Conservation (phyloP, 768 basidiomycete genomes). For the Trametes gibbosa region DNA sequence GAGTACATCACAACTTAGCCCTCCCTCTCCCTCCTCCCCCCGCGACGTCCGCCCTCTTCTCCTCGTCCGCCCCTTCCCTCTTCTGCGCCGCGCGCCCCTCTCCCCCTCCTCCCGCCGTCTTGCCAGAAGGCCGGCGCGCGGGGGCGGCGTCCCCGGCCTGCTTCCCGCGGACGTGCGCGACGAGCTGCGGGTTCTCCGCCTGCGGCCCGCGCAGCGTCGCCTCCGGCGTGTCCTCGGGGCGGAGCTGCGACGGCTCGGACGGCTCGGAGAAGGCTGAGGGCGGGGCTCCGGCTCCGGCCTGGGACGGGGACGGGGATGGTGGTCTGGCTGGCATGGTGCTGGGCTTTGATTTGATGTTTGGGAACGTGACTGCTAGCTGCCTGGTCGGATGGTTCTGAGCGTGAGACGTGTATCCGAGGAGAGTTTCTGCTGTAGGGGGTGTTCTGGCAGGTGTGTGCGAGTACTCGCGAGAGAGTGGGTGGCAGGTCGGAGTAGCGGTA, state of each 20-base stretch:
- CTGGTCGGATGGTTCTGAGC: too few relatives aligned
- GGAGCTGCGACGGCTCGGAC: slow-evolving; percentile 28
- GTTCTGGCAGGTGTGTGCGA: too few relatives aligned
- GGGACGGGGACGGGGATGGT: too few relatives aligned
- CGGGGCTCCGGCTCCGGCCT: slow-evolving; percentile 19
- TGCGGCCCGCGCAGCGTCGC: slow-evolving; percentile 26
- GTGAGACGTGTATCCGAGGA: too few relatives aligned
- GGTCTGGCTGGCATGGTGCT: too few relatives aligned
- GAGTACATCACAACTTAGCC: slow-evolving; percentile 3
- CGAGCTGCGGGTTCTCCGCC: slow-evolving; percentile 34
- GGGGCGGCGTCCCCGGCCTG: slow-evolving; percentile 11
- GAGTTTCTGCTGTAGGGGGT: too few relatives aligned
- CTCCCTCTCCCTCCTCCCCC: slow-evolving; percentile 5
- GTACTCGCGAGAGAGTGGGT: too few relatives aligned
- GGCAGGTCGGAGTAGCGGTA: too few relatives aligned
- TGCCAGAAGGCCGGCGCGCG: too few relatives aligned
- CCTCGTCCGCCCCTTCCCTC: slow-evolving; percentile 7
- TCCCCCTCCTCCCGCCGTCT: neutral
- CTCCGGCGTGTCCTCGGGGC: slow-evolving; percentile 27
- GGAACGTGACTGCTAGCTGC: too few relatives aligned
- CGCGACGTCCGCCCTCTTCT: slow-evolving; percentile 8
- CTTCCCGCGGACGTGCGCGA: slow-evolving; percentile 19
- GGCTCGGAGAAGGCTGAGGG: slow-evolving; percentile 29
- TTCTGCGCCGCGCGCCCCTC: neutral
- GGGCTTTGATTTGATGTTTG: too few relatives aligned